Percentiles rank a stretch among this genome's conserved stretches.
Conservation (phyloP, 495 filamentous ascomycete genomes). For the Penicillium lividum region DNA sequence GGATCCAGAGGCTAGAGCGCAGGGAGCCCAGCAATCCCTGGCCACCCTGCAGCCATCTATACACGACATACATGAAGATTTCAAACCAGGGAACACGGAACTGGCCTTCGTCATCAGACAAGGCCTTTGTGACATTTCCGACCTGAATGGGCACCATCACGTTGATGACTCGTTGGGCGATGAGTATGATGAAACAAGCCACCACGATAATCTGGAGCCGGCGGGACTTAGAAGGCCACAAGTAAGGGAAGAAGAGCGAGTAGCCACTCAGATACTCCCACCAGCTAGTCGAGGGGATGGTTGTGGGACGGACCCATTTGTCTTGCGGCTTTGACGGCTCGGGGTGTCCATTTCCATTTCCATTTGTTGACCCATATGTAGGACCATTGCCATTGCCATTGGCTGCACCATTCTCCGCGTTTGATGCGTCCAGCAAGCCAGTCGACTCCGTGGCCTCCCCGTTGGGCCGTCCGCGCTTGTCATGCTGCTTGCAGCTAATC, state of each 20-base stretch:
- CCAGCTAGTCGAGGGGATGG: conserved; percentile 69
- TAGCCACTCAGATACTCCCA: conserved; percentile 91
- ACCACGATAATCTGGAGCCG: conserved; percentile 71
- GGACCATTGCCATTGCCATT: conserved; percentile 47
- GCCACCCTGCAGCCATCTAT: conserved; percentile 81
- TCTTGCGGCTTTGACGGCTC: conserved; percentile 44
- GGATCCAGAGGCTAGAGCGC: conserved; percentile 87
- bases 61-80: conserved; percentile 77
- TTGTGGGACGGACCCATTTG: conserved; percentile 67
- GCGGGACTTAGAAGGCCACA: conserved; percentile 77
- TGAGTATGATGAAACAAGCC: conserved; percentile 71
- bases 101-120: conserved; percentile 54
- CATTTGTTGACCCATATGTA: conserved; percentile 52
- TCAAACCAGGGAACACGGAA: conserved; percentile 62
- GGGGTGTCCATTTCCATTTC: conserved; percentile 28
- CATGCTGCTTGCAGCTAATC: conserved; percentile 35
- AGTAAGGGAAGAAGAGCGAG: conserved; percentile 87
- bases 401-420: conserved; percentile 42
- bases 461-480: conserved; percentile 27
- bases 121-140: conserved; percentile 67
- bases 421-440: conserved; percentile 45
- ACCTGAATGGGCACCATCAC: conserved; percentile 77
- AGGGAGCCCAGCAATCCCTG: conserved; percentile 83
- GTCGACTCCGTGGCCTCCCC: conserved; percentile 56
- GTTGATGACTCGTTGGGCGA: conserved; percentile 74